These are phyloP conservation scores for Phanerochaete sordida DNA, from an alignment of 768 basidiomycete genomes.

Conservation along the genomic window DNA sequence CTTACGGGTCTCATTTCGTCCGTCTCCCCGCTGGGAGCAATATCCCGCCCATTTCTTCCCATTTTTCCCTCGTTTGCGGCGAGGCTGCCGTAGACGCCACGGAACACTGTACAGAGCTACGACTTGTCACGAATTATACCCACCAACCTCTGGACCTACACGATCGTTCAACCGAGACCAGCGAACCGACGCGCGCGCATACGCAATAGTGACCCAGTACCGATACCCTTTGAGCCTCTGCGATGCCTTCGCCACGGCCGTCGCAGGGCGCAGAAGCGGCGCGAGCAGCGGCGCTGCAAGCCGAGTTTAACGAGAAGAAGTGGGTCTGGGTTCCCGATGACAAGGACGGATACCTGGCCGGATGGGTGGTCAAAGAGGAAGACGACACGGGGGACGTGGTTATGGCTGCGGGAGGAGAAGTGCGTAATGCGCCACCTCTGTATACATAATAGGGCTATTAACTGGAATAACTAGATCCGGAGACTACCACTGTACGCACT, in stretches of 20 bases:
- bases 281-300: constrained; percentile 83
- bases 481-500: constrained; percentile 74
- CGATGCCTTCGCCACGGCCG: constrained; percentile 33
- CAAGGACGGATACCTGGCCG: constrained; percentile 89
- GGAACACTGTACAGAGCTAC: not conserved
- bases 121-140: not conserved
- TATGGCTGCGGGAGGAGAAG: constrained; percentile 82
- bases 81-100: not conserved
- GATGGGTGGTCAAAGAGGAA: constrained; percentile 89
- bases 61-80: not conserved
- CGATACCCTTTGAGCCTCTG: not conserved
- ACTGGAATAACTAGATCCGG: constrained; percentile 41
- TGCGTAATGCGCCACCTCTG: constrained; percentile 30
- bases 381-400: constrained; percentile 81
- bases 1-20: not conserved
- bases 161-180: not conserved
- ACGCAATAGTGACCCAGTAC: not conserved
- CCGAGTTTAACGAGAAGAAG: constrained; percentile 96
- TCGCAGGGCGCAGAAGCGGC: constrained; percentile 62
- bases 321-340: constrained; percentile 98
- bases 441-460: not conserved
- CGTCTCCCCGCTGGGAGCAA: constrained; percentile 6
- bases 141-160: not conserved
- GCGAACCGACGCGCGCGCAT: too few relatives aligned
- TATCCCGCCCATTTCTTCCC: not conserved